Conservation (phyloP, 2,329 filamentous ascomycete species). For the Tolypocladium sp. region DNA sequence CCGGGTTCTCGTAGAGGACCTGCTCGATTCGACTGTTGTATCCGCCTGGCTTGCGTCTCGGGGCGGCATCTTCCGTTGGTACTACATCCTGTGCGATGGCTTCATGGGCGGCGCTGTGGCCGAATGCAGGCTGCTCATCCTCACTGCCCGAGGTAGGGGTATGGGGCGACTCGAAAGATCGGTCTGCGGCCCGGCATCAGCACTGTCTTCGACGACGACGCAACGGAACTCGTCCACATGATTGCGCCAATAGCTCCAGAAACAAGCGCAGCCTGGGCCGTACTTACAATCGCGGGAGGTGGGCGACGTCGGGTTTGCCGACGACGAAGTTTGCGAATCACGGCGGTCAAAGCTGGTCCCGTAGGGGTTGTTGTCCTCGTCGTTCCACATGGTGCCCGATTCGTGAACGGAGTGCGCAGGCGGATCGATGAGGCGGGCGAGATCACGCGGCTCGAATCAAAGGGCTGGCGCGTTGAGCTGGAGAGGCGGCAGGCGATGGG, state of each 20-base stretch:
- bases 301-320: constrained; percentile 56
- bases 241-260: background rate
- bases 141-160: constrained; percentile 65
- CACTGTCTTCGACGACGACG: background rate
- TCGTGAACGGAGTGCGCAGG: background rate
- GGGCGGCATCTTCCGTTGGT: constrained; percentile 32
- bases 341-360: constrained; percentile 82
- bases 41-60: constrained; percentile 67
- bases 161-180: constrained; percentile 52
- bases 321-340: constrained; percentile 66
- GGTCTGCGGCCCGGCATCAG: constrained; percentile 14
- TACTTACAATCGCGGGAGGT: constrained; percentile 47
- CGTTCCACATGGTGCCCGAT: constrained; percentile 74
- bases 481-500: background rate
- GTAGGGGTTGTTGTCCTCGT: constrained; percentile 96
- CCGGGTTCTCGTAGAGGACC: constrained; percentile 90
- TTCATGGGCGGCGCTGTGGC: constrained; percentile 14
- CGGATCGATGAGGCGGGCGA: constrained; percentile 3
- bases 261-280: background rate
- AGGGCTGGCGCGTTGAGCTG: background rate
- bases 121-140: constrained; percentile 44
- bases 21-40: constrained; percentile 97
- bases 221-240: background rate
- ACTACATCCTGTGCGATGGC: constrained; percentile 39
- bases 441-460: background rate